phyloP scores from a whole-genome alignment of 164 flowering plant genomes.

The Aristolochia contorta region DNA sequence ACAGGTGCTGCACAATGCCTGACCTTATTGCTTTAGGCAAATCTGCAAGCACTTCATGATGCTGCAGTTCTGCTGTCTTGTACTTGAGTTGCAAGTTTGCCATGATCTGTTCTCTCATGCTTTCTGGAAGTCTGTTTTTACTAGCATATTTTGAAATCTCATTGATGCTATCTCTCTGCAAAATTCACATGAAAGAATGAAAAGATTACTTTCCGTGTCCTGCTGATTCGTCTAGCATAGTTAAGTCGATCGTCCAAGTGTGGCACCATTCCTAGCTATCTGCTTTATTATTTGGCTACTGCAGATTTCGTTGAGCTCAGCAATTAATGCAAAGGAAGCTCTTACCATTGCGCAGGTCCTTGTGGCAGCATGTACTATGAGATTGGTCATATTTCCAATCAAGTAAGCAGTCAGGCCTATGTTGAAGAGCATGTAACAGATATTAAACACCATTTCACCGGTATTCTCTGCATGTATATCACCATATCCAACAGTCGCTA shows the following conservation, averaged over 20 bases:
- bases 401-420: conserved; percentile 78
- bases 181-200: no score
- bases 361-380: conserved; percentile 55
- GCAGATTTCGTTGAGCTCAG: not conserved
- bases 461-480: conserved; percentile 64
- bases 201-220: no score
- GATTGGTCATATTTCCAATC: conserved; percentile 87
- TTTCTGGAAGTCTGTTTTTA: conserved; percentile 25
- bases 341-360: conserved; percentile 67
- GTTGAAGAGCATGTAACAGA: conserved; percentile 76
- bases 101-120: conserved; percentile 45
- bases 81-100: conserved; percentile 75
- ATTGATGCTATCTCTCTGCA: conserved; percentile 67
- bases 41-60: conserved; percentile 64
- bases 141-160: conserved; percentile 54
- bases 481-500: conserved; percentile 84
- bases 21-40: conserved; percentile 86
- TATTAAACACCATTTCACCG: conserved; percentile 61
- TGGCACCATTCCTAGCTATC: not conserved
- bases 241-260: not conserved
- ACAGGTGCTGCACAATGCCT: conserved; percentile 70
- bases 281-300: not conserved
- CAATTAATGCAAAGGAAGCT: not conserved
- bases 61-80: conserved; percentile 73
- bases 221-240: not conserved